A percentile compares a stretch with the other conserved stretches of the same genome.
These are phyloP conservation scores for Chenopodium berlandieri DNA, from an alignment of 148 eudicot species.

Conservation along the genomic window DNA sequence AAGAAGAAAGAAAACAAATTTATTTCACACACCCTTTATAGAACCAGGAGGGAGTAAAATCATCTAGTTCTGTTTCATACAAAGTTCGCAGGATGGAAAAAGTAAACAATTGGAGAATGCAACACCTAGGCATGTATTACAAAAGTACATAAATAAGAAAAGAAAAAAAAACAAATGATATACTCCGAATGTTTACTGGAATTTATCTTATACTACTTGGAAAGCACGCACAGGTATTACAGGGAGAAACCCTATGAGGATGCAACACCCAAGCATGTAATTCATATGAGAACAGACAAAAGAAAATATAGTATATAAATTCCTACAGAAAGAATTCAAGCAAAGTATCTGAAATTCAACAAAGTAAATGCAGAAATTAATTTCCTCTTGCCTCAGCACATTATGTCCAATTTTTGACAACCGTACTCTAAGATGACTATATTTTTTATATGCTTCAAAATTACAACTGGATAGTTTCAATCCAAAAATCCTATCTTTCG, in stretches of 20 bases:
- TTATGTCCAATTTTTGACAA: background rate
- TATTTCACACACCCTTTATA: background rate
- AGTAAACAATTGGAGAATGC: background rate
- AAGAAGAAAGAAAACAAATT: background rate
- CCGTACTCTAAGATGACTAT: background rate
- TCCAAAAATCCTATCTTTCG: background rate
- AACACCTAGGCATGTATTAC: background rate
- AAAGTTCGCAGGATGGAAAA: background rate
- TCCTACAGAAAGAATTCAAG: background rate
- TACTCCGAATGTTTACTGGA: background rate
- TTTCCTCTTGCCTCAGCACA: background rate
- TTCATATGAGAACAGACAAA: background rate
- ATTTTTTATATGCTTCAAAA: background rate
- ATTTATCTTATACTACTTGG: no score
- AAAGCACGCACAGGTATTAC: background rate
- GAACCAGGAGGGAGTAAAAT: background rate
- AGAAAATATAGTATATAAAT: background rate
- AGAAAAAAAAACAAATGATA: background rate
- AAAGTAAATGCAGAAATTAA: background rate
- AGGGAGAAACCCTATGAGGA: background rate
- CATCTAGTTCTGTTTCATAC: background rate
- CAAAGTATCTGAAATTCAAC: background rate
- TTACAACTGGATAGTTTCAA: background rate
- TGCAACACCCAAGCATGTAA: background rate
- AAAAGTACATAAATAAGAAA: no score